phyloP scores from a whole-genome alignment of 2,329 filamentous ascomycete genomes.

The Fusarium decemcellulare region DNA sequence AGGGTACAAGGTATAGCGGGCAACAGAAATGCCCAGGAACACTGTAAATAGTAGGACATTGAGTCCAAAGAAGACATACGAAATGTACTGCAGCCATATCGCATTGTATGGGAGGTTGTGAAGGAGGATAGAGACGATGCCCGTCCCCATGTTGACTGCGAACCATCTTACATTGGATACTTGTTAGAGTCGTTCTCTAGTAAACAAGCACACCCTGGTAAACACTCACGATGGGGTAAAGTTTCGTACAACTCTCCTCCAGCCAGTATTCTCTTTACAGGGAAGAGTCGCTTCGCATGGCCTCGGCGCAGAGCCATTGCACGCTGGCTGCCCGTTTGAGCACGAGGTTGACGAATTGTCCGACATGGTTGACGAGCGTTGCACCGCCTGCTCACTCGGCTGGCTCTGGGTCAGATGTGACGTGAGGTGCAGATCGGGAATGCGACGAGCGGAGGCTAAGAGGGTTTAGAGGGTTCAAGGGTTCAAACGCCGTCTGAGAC shows the following conservation, averaged over 20 bases:
- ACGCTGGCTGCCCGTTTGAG: slow-evolving; percentile 20
- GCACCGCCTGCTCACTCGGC: slow-evolving; percentile 12
- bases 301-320: slow-evolving; percentile 20
- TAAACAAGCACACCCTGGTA: neutral
- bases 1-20: slow-evolving; percentile 76
- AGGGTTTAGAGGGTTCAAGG: slow-evolving; percentile 11
- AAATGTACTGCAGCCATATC: slow-evolving; percentile 70
- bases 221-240: slow-evolving; percentile 67
- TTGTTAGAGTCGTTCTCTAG: slow-evolving; percentile 12
- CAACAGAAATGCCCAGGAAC: slow-evolving; percentile 67
- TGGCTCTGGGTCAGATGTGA: slow-evolving; percentile 15
- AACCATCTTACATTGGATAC: slow-evolving; percentile 64
- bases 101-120: slow-evolving; percentile 73
- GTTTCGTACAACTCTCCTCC: slow-evolving; percentile 64
- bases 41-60: slow-evolving; percentile 71
- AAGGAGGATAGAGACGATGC: slow-evolving; percentile 75
- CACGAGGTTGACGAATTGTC: slow-evolving; percentile 21
- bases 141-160: slow-evolving; percentile 76
- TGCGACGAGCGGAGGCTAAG: slow-evolving; percentile 26
- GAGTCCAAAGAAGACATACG: slow-evolving; percentile 71
- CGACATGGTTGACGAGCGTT: slow-evolving; percentile 34
- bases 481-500: neutral
- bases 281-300: slow-evolving; percentile 35
- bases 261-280: slow-evolving; percentile 55
- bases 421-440: slow-evolving; percentile 30